Evolutionary conservation across 331 rosid species (phyloP), one percentile per base, ranked within the genome.

Genomic region (Saraca asoca): DNA sequence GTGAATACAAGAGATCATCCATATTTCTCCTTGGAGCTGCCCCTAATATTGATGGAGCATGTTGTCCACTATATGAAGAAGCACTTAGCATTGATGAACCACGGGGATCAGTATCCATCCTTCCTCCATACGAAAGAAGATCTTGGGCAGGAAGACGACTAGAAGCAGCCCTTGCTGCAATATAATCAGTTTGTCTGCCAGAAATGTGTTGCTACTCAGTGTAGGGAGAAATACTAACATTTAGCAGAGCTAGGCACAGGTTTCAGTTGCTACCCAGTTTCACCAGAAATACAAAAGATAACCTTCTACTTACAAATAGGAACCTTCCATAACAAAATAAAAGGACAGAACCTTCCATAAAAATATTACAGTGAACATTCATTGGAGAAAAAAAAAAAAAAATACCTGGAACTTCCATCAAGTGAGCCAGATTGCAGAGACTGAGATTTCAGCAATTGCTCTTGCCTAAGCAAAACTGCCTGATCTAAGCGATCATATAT

Each of bases 181-280:
- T 92, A 80, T 94, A 94, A 75, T 94, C 99, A 73, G 84, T 64
- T 87, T 85, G 97, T 94, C 99, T 94, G 99, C 99, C 96, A 94
- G 90, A 94, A 94, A 91, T 65, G 84, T 75, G 85, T 79, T 78
- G 92, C 90, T 86, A 77, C 99, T 94, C 83, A 93, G 99, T 83
- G 87, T 73, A 70, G 75, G 75, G 66, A 88, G 84, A 83, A 85
- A 94, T 56, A 90, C 75, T 79, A 79, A 83, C 81, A 86, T 80
- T 86, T 82, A 79, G 71, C 48, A 81, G 64, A 77, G 77, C 71
- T 68, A 79, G 84, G 66, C 62, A 82, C 51, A 77, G 85, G 59
- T 37, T 71, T 75, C 79, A 86, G 78, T 66, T 66, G 66, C 78
- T 62, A 58, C 69, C 72, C 77, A 82, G 76, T 67, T 74, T 56